These are phyloP conservation scores for Dryas integrifolia DNA, from an alignment of 331 rosid species.

Conservation along the genomic window DNA sequence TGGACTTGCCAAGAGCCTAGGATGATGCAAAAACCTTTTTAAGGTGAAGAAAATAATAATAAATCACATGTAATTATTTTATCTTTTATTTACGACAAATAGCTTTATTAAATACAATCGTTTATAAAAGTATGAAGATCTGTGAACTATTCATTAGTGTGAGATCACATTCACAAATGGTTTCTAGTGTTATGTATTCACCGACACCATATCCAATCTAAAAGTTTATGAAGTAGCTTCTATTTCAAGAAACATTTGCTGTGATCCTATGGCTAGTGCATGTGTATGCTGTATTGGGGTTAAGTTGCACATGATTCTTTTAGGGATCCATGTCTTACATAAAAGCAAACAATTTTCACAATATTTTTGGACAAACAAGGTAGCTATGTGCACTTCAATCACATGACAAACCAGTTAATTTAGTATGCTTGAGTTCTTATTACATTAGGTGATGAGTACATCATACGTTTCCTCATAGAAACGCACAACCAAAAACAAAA, in stretches of 20 bases:
- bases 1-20: neutral
- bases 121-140: too few relatives aligned
- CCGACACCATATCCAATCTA: neutral
- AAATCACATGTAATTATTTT: too few relatives aligned
- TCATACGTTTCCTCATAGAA: neutral
- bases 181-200: neutral
- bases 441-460: neutral
- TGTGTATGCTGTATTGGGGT: neutral
- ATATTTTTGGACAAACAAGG: neutral
- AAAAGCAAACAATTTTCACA: neutral
- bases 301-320: slow-evolving; percentile 1
- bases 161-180: neutral
- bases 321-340: neutral
- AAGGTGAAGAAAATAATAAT: too few relatives aligned
- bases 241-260: neutral
- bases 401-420: neutral
- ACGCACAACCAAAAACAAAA: neutral
- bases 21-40: neutral
- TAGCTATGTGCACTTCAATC: neutral
- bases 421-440: neutral
- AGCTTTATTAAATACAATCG: too few relatives aligned
- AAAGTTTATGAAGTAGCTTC: neutral
- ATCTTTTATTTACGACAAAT: too few relatives aligned
- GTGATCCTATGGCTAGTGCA: neutral
- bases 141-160: too few relatives aligned